Conservation (phyloP, 2,329 filamentous ascomycete genomes). For the Calcarisporium arbuscula region DNA sequence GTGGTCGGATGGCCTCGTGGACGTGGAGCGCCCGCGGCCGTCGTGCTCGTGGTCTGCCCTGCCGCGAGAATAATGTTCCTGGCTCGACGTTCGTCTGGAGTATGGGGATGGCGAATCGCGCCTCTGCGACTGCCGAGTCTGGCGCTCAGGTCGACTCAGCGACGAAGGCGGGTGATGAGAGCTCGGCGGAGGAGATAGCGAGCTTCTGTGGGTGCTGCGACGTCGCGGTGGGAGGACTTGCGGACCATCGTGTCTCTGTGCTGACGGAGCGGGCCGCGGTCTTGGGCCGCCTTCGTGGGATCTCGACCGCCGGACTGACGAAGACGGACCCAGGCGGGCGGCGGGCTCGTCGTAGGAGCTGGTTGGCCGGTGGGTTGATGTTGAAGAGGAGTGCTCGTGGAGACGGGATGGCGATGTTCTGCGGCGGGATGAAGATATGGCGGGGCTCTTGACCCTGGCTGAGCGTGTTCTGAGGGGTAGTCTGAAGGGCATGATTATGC, state of each 20-base stretch:
- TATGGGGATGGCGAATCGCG: constrained; percentile 2
- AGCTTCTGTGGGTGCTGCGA: constrained; percentile 4
- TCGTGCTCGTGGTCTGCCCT: constrained; percentile 1
- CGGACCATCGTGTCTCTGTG: constrained; percentile 1
- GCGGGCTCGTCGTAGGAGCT: constrained; percentile 1
- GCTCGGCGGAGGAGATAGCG: constrained; percentile 7
- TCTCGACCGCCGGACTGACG: constrained; percentile 4
- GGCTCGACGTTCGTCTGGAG: background rate
- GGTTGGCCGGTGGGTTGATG: constrained; percentile 4
- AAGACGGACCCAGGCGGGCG: constrained; percentile 1
- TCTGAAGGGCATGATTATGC: constrained; percentile 8
- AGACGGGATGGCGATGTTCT: constrained; percentile 1
- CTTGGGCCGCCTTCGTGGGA: constrained; percentile 3
- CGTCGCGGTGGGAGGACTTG: constrained; percentile 7
- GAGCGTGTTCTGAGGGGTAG: constrained; percentile 10
- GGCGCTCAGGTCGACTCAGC: background rate
- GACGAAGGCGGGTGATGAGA: constrained; percentile 3
- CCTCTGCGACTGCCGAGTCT: constrained; percentile 3
- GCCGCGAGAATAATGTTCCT: too few species aligned
- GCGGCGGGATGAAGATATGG: constrained; percentile 1
- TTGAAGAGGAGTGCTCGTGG: constrained; percentile 4
- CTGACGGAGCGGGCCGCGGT: constrained; percentile 1
- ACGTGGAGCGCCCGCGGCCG: constrained; percentile 1
- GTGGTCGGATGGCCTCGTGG: too few species aligned
- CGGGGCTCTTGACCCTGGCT: constrained; percentile 9